Evolutionary conservation across 1,284 basidiomycete species (phyloP).

Genomic region (Cutaneotrichosporon daszewskae): DNA sequence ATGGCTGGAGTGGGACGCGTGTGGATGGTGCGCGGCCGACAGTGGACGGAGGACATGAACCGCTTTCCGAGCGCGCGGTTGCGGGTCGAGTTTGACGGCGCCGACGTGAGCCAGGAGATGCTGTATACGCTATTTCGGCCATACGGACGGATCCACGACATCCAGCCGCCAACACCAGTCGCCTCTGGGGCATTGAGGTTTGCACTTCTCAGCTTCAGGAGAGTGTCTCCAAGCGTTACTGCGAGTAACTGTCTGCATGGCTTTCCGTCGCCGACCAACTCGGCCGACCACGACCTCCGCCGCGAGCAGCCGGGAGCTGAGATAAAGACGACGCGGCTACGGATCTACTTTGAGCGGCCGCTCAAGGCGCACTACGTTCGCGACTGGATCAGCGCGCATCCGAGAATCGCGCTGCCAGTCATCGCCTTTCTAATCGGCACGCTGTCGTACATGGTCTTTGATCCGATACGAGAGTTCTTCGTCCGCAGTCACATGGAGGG

Average conservation of each 20-base stretch:
- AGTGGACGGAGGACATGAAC: conserved; percentile 85
- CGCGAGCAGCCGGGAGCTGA: conserved; percentile 17
- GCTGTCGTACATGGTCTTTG: conserved; percentile 87
- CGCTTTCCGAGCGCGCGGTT: conserved; percentile 68
- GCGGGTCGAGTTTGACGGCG: conserved; percentile 76
- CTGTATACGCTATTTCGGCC: conserved; percentile 52
- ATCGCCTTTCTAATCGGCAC: conserved; percentile 81
- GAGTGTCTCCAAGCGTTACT: conserved; percentile 65
- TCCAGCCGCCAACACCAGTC: conserved; percentile 59
- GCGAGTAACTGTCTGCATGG: conserved; percentile 85
- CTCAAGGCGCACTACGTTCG: conserved; percentile 71
- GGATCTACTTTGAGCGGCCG: conserved; percentile 64
- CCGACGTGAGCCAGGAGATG: conserved; percentile 71
- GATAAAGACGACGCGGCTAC: conserved; percentile 54
- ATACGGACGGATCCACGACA: conserved; percentile 70
- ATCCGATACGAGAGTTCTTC: conserved; percentile 80
- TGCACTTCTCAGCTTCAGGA: conserved; percentile 59
- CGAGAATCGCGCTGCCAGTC: conserved; percentile 77
- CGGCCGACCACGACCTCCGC: conserved; percentile 36
- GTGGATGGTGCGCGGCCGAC: conserved; percentile 74
- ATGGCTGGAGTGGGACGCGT: conserved; percentile 54
- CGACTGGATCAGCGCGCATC: conserved; percentile 79
- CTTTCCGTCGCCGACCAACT: conserved; percentile 50
- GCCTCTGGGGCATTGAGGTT: conserved; percentile 65
- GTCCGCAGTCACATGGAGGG: conserved; percentile 75